These are phyloP conservation scores for Aspergillus fijiensis DNA, from an alignment of 2,329 filamentous ascomycete species.

Conservation along the genomic window DNA sequence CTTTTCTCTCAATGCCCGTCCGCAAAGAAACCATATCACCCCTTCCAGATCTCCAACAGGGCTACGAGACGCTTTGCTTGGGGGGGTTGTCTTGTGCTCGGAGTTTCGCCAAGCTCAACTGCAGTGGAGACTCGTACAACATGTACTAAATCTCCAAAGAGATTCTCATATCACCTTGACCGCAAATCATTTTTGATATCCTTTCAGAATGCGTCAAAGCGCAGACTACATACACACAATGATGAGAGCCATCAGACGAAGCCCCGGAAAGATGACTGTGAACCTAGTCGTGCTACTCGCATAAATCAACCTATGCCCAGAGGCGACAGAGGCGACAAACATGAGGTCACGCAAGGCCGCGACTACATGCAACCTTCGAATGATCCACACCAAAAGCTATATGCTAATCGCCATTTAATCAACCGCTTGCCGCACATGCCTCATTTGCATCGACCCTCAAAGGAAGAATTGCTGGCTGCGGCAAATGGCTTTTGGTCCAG, in stretches of 20 bases:
- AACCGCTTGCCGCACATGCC: constrained; percentile 68
- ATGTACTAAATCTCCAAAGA: constrained; percentile 32
- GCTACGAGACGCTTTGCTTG: constrained; percentile 56
- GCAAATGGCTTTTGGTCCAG: constrained; percentile 92
- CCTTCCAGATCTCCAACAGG: constrained; percentile 35
- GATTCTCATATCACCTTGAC: constrained; percentile 28
- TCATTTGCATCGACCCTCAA: constrained; percentile 79
- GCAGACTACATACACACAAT: constrained; percentile 33
- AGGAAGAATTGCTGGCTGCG: constrained; percentile 87
- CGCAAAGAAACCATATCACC: constrained; percentile 23
- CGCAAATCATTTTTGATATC: constrained; percentile 18
- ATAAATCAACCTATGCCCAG: constrained; percentile 2
- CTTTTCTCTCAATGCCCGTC: constrained; percentile 18
- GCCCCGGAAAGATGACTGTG: constrained; percentile 15
- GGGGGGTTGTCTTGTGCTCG: constrained; percentile 55
- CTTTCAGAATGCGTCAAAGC: constrained; percentile 28
- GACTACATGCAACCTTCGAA: constrained; percentile 16
- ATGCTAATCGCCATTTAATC: constrained; percentile 48
- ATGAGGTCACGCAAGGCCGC: constrained; percentile 1
- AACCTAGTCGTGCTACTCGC: constrained; percentile 18
- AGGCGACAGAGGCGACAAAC: constrained; percentile 10
- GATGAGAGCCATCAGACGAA: constrained; percentile 19
- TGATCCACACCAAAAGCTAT: constrained; percentile 14
- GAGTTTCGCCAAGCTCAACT: constrained; percentile 37
- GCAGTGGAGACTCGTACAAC: constrained; percentile 35